A percentile compares a stretch with the other conserved stretches of the same genome.
phyloP scores from a whole-genome alignment of 176 grass and related monocot species.

The Aegilops umbellulata region DNA sequence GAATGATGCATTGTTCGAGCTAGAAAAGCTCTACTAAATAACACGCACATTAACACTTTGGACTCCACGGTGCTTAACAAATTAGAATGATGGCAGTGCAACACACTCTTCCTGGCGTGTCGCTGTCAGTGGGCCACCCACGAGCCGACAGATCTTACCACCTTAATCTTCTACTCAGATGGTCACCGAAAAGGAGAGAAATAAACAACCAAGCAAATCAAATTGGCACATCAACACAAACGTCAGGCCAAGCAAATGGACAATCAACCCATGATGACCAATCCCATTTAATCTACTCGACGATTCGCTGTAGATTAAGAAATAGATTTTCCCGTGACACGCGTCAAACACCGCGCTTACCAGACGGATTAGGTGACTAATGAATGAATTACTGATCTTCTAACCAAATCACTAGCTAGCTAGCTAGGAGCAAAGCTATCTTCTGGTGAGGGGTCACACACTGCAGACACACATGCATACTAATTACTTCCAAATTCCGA shows the following conservation, averaged over 20 bases:
- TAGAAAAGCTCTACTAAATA: background rate
- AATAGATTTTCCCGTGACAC: background rate
- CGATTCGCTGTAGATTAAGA: conserved; percentile 7
- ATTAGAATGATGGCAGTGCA: background rate
- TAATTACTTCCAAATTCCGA: background rate
- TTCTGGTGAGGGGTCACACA: conserved; percentile 13
- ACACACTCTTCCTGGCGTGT: background rate
- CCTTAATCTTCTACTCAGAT: background rate
- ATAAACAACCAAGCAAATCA: background rate
- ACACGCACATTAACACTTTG: background rate
- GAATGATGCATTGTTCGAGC: background rate
- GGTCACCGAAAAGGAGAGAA: background rate
- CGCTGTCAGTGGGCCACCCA: background rate
- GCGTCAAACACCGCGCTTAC: background rate
- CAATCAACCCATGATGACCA: conserved; percentile 11
- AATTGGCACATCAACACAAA: background rate
- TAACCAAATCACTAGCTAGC: background rate
- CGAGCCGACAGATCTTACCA: background rate
- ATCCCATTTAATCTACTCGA: background rate
- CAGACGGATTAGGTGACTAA: background rate
- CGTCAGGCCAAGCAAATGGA: background rate
- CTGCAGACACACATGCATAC: background rate
- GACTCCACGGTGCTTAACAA: background rate
- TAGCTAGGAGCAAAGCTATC: background rate
- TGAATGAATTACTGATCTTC: background rate